Evolutionary conservation across 495 filamentous ascomycete genomes (phyloP).

Genomic region (Penicillium antarcticum): DNA sequence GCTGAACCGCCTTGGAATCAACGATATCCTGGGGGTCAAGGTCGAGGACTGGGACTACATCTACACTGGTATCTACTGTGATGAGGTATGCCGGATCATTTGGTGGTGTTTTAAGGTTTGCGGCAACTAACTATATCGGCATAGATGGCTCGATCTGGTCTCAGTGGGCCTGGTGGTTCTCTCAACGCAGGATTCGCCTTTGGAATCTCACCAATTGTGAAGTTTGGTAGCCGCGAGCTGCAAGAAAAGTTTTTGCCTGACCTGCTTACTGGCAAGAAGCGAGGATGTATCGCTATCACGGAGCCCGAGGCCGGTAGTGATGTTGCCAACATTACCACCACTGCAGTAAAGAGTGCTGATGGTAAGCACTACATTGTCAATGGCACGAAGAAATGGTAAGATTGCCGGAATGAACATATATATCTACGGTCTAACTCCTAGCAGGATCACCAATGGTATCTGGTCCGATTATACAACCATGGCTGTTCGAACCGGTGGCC

Average conservation of each 20-base stretch:
- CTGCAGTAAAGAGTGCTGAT: conserved; percentile 58
- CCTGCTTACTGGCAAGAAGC: conserved; percentile 60
- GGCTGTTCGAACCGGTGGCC: conserved; percentile 73
- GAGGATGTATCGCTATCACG: conserved; percentile 74
- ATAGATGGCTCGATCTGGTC: conserved; percentile 60
- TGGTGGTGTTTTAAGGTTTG: no score
- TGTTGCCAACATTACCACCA: conserved; percentile 67
- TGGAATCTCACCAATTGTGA: conserved; percentile 66
- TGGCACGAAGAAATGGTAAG: conserved; percentile 73
- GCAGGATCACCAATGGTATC: conserved; percentile 71
- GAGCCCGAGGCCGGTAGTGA: conserved; percentile 71
- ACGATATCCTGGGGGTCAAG: conserved; percentile 63
- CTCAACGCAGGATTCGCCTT: conserved; percentile 69
- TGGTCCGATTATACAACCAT: conserved; percentile 70
- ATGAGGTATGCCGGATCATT: conserved; percentile 45
- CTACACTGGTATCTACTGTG: conserved; percentile 63
- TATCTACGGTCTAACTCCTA: not conserved
- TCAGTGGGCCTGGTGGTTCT: conserved; percentile 55
- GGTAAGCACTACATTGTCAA: conserved; percentile 70
- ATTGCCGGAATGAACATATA: not conserved
- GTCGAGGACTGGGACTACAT: conserved; percentile 75
- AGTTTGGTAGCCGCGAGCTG: conserved; percentile 58
- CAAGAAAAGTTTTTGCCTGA: conserved; percentile 65
- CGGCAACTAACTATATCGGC: no score
- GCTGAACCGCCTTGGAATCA: conserved; percentile 61